These are phyloP conservation scores for Musa schizocarpa DNA, from an alignment of 176 grass and related monocot genomes.

Conservation along the genomic window DNA sequence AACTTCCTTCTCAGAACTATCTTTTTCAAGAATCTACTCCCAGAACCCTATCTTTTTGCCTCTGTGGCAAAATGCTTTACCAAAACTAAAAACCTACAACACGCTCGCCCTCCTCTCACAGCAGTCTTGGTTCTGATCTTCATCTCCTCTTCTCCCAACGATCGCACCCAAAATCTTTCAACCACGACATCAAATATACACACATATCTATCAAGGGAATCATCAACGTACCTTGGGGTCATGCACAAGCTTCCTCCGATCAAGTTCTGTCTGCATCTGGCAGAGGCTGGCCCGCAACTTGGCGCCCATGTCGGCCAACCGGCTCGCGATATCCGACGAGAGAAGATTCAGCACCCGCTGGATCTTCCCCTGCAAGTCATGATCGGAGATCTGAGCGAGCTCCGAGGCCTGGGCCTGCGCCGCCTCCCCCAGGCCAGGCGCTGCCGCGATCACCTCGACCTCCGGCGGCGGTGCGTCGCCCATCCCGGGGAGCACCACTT, in stretches of 20 bases:
- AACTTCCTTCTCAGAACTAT: background rate
- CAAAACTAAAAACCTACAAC: too few relatives aligned
- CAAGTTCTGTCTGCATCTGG: background rate
- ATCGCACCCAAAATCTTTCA: background rate
- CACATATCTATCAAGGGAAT: background rate
- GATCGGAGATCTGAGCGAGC: background rate
- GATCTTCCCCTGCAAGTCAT: background rate
- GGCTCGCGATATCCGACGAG: background rate
- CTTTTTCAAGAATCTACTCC: too few relatives aligned
- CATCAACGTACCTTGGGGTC: background rate
- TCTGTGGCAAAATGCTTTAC: background rate
- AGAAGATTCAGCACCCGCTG: background rate
- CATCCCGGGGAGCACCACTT: background rate
- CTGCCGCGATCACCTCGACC: background rate
- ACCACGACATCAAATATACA: background rate
- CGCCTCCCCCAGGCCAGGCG: too few relatives aligned
- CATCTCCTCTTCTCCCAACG: background rate
- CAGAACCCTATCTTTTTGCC: background rate
- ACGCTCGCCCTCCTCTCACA: too few relatives aligned
- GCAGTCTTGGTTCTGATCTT: too few relatives aligned
- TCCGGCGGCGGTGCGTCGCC: background rate
- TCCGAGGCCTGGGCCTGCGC: background rate
- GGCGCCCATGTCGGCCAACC: background rate
- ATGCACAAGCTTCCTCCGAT: background rate
- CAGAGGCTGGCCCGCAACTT: background rate